Percentiles rank a stretch among this genome's conserved stretches.
These are phyloP conservation scores for Alternaria gaisen DNA, from an alignment of 2,329 filamentous ascomycete species.

Conservation along the genomic window DNA sequence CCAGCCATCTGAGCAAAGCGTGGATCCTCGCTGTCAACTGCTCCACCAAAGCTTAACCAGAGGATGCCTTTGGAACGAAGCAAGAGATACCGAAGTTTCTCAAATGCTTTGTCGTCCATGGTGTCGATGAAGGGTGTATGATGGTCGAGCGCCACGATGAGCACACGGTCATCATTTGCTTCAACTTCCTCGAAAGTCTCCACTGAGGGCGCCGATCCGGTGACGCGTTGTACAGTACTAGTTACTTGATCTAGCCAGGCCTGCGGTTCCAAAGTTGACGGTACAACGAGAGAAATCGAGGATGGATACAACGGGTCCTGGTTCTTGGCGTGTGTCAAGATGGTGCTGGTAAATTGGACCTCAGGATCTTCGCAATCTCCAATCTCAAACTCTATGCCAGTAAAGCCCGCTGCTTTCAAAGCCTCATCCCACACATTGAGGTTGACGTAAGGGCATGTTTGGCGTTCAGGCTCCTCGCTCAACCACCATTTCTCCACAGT, in stretches of 20 bases:
- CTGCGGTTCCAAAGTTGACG: not conserved
- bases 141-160: not conserved
- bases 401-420: constrained; percentile 1
- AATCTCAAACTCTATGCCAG: constrained; percentile 6
- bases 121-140: not conserved
- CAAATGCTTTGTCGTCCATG: not conserved
- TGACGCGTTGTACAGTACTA: not conserved
- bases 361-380: constrained; percentile 3
- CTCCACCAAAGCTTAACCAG: constrained; percentile 9
- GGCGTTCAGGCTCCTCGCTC: constrained; percentile 5
- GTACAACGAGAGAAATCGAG: not conserved
- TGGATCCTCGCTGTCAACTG: not conserved
- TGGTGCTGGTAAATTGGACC: constrained; percentile 3
- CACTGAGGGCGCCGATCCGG: not conserved
- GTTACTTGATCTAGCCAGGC: not conserved
- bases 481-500: not conserved
- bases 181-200: not conserved
- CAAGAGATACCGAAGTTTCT: not conserved
- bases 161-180: not conserved
- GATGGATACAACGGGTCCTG: not conserved
- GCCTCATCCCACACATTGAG: not conserved
- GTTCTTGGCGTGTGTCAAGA: constrained; percentile 3
- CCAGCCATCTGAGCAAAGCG: not conserved
- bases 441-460: not conserved
- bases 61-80: not conserved